These are phyloP conservation scores for Botryotinia narcissicola DNA, from an alignment of 2,329 filamentous ascomycete species.

Conservation along the genomic window DNA sequence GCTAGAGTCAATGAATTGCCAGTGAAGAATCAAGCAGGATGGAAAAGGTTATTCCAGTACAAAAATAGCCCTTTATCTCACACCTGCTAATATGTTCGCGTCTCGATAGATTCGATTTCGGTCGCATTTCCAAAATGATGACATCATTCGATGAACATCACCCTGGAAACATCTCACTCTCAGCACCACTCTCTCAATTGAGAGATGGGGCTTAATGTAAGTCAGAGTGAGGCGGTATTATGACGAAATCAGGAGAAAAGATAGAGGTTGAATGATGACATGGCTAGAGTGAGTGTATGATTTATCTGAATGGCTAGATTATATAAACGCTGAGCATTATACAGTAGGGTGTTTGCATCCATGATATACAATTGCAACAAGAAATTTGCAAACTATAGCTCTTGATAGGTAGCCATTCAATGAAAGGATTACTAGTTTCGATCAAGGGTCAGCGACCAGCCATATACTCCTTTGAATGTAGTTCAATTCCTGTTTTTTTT, in stretches of 20 bases:
- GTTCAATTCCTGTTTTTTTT: neutral
- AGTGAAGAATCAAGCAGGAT: conserved; percentile 6
- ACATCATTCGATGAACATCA: conserved; percentile 13
- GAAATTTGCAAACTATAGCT: neutral
- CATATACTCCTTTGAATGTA: neutral
- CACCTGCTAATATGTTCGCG: neutral
- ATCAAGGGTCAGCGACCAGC: neutral
- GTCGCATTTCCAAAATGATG: conserved; percentile 11
- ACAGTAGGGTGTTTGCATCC: neutral
- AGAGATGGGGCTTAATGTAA: neutral
- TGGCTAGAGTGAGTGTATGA: neutral
- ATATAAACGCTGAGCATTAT: neutral
- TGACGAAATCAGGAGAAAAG: neutral
- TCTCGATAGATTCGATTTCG: conserved; percentile 16
- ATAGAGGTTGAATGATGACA: neutral
- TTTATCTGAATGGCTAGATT: neutral
- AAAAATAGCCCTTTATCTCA: neutral
- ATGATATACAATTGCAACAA: neutral
- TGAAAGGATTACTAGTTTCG: neutral
- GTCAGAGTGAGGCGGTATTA: neutral
- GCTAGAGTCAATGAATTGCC: conserved; percentile 22
- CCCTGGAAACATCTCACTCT: conserved; percentile 5
- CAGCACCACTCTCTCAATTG: neutral
- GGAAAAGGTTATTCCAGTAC: conserved; percentile 16
- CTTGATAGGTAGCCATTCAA: neutral